A percentile compares a stretch with the other conserved stretches of the same genome.
Evolutionary conservation across 2,329 filamentous ascomycete genomes (phyloP).

Genomic region (Coniochaeta prunicola): DNA sequence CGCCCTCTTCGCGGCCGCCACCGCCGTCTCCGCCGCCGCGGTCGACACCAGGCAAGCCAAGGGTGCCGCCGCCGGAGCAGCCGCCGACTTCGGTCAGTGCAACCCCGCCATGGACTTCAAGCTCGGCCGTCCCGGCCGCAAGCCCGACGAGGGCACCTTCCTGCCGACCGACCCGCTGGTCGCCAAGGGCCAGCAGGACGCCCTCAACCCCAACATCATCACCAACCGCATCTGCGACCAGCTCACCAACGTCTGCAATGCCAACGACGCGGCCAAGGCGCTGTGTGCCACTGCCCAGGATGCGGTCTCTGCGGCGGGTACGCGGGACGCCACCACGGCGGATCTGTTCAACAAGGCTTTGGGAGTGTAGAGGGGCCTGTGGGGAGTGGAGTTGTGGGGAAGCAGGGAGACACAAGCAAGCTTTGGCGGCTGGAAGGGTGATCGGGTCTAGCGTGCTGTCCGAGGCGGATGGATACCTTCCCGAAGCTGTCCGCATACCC

Average conservation of each 20-base stretch:
- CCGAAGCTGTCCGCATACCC: too few relatives aligned
- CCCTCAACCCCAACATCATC: slow-evolving; percentile 57
- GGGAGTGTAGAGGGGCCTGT: slow-evolving; percentile 21
- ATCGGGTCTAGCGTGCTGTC: neutral
- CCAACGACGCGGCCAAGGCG: slow-evolving; percentile 44
- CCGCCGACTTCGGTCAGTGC: slow-evolving; percentile 41
- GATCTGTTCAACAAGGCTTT: slow-evolving; percentile 37
- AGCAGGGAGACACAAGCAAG: neutral
- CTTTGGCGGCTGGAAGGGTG: neutral
- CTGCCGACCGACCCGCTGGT: slow-evolving; percentile 47
- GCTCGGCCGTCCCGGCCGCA: slow-evolving; percentile 42
- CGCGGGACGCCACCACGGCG: slow-evolving; percentile 37
- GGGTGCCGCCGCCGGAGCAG: slow-evolving; percentile 15
- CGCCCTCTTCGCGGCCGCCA: slow-evolving; percentile 15
- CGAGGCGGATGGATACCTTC: too few relatives aligned
- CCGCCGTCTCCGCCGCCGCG: slow-evolving; percentile 11
- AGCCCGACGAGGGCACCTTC: slow-evolving; percentile 48
- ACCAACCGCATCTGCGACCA: slow-evolving; percentile 56
- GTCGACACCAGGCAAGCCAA: neutral
- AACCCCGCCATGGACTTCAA: slow-evolving; percentile 48
- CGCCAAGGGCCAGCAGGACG: slow-evolving; percentile 48
- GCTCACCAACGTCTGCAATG: slow-evolving; percentile 51
- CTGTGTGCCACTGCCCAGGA: slow-evolving; percentile 44
- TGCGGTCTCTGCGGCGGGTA: slow-evolving; percentile 33
- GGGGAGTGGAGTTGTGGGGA: neutral